A percentile compares a stretch with the other conserved stretches of the same genome.
phyloP scores from a whole-genome alignment of 2,329 filamentous ascomycete species.

The Westerdykella ornata region DNA sequence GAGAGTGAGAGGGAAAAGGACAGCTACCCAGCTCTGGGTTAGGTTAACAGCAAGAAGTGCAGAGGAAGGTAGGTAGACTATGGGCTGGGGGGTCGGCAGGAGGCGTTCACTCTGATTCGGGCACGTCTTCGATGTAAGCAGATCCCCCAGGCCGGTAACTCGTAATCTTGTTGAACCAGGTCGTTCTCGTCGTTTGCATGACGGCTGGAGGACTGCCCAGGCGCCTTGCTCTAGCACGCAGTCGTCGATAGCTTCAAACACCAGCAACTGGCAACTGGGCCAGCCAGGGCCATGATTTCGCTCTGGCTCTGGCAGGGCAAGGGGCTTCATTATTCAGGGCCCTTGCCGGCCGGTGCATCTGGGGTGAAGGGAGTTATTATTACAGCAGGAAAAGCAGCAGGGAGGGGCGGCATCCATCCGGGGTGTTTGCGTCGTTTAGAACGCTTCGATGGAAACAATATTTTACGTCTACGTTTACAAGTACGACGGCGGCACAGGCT shows the following conservation, averaged over 20 bases:
- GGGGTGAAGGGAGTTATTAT: too few relatives aligned
- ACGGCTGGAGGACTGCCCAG: too few relatives aligned
- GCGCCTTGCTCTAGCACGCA: too few relatives aligned
- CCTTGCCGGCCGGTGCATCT: neutral
- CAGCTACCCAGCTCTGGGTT: too few relatives aligned
- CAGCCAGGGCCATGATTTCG: too few relatives aligned
- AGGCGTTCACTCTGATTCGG: conserved; percentile 15
- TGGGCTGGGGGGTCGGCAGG: conserved; percentile 6
- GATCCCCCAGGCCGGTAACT: conserved; percentile 25
- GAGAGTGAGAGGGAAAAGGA: conserved; percentile 4
- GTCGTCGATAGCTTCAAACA: conserved; percentile 1
- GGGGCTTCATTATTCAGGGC: conserved; percentile 2
- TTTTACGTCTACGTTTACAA: conserved; percentile 16
- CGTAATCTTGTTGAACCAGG: conserved; percentile 26
- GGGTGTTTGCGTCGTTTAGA: neutral
- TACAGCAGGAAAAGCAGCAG: too few relatives aligned
- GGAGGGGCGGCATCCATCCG: too few relatives aligned
- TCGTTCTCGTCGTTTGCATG: conserved; percentile 19
- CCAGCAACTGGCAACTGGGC: neutral
- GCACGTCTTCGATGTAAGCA: conserved; percentile 22
- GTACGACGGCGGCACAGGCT: conserved; percentile 10
- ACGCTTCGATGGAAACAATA: conserved; percentile 4
- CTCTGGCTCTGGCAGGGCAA: conserved; percentile 5
- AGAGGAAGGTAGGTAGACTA: conserved; percentile 1
- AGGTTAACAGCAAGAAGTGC: conserved; percentile 4